Evolutionary conservation across 75 land plant genomes (phyloP).

Genomic region (Picea sitchensis): DNA sequence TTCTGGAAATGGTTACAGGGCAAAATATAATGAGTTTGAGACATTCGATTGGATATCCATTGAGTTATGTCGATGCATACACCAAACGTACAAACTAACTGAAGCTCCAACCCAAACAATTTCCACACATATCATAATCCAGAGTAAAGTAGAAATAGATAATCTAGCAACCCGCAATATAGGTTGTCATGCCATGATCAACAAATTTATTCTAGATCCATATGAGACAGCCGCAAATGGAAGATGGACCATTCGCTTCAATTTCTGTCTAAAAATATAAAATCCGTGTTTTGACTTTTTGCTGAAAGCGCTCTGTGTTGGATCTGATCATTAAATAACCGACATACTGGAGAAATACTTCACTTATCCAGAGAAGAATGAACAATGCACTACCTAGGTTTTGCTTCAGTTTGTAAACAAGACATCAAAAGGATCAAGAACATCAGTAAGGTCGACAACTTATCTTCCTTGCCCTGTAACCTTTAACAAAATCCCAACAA

Average conservation of each 20-base stretch:
- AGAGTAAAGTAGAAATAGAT: constrained; percentile 29
- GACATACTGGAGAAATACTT: too few relatives aligned
- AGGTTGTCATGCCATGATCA: too few relatives aligned
- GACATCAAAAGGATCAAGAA: too few relatives aligned
- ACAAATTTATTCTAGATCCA: constrained; percentile 17
- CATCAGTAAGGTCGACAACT: too few relatives aligned
- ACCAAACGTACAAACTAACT: constrained; percentile 70
- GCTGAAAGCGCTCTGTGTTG: too few relatives aligned
- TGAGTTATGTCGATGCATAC: constrained; percentile 63
- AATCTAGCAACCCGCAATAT: constrained; percentile 4
- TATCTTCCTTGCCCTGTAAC: too few relatives aligned
- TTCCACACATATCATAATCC: constrained; percentile 67
- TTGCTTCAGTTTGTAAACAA: too few relatives aligned
- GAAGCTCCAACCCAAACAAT: constrained; percentile 69
- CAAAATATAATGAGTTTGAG: constrained; percentile 73
- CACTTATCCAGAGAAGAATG: too few relatives aligned
- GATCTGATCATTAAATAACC: too few relatives aligned
- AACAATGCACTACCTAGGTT: too few relatives aligned
- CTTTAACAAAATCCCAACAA: too few relatives aligned
- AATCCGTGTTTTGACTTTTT: constrained; percentile 37
- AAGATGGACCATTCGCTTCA: constrained; percentile 66
- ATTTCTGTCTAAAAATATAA: constrained; percentile 63
- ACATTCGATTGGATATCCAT: constrained; percentile 81
- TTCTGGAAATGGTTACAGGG: constrained; percentile 59
- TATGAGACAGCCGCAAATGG: constrained; percentile 62